A percentile compares a stretch with the other conserved stretches of the same genome.
Conservation (phyloP, 805 yeast species). For the Pichia californica region DNA sequence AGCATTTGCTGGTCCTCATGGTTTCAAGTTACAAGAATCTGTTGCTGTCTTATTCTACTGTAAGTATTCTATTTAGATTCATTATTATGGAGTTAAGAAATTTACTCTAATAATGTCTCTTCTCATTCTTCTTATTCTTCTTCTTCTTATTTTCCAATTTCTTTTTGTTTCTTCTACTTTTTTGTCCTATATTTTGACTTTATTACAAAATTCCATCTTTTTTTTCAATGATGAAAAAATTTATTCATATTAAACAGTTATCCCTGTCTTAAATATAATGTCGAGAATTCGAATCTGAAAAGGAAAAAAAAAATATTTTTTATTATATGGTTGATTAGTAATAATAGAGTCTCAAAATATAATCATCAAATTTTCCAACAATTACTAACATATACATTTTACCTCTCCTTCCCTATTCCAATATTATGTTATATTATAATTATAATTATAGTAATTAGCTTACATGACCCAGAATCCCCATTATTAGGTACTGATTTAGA, state of each 20-base stretch:
- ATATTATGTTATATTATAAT: too few species aligned
- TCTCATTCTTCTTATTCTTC: not conserved
- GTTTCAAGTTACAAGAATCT: slow-evolving; percentile 64
- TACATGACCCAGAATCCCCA: slow-evolving; percentile 36
- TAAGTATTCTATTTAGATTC: slow-evolving; percentile 18
- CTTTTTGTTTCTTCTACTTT: not conserved
- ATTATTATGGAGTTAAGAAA: too few species aligned
- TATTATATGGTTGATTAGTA: not conserved
- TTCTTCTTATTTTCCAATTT: not conserved
- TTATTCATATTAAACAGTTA: slow-evolving; percentile 55
- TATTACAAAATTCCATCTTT: not conserved
- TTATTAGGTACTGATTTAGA: slow-evolving; percentile 55
- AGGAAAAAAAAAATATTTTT: slow-evolving; percentile 11
- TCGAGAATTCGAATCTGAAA: slow-evolving; percentile 60
- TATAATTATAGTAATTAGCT: slow-evolving; percentile 35
- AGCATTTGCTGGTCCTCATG: slow-evolving; percentile 63
- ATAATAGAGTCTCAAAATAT: not conserved
- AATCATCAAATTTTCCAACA: not conserved
- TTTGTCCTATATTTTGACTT: not conserved
- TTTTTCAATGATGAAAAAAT: slow-evolving; percentile 48
- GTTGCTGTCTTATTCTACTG: slow-evolving; percentile 57
- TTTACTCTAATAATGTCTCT: too few species aligned
- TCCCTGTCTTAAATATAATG: slow-evolving; percentile 81
- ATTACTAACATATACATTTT: slow-evolving; percentile 18
- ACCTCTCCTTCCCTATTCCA: too few species aligned